phyloP scores from a whole-genome alignment of 306 rosid genomes.

The Vigna angularis region DNA sequence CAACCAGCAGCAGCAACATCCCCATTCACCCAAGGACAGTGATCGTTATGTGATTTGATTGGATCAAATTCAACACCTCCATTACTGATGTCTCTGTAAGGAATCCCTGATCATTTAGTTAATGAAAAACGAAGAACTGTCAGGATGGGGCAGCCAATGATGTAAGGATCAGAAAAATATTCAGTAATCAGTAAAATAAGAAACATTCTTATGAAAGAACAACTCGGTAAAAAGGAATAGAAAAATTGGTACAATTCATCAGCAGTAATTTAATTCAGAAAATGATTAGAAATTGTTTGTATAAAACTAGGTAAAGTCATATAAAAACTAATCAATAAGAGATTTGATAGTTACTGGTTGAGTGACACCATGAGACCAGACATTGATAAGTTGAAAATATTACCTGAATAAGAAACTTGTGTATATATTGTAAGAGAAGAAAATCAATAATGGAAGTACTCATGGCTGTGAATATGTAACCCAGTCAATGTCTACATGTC shows the following conservation, averaged over 20 bases:
- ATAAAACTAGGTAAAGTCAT: not conserved
- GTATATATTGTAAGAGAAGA: slow-evolving; percentile 3
- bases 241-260: slow-evolving; percentile 19
- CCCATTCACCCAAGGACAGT: slow-evolving; percentile 98
- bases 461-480: not conserved
- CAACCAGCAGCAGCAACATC: slow-evolving; percentile 95
- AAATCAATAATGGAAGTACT: not conserved
- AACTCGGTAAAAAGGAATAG: not conserved
- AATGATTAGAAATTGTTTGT: not conserved
- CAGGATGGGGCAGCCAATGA: slow-evolving; percentile 29
- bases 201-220: slow-evolving; percentile 10
- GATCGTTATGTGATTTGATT: slow-evolving; percentile 82
- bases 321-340: not conserved
- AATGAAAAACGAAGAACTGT: slow-evolving; percentile 21
- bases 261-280: slow-evolving; percentile 25
- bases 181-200: slow-evolving; percentile 14
- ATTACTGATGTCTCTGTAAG: slow-evolving; percentile 78
- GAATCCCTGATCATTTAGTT: slow-evolving; percentile 64
- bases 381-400: slow-evolving; percentile 4
- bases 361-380: slow-evolving; percentile 6
- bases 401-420: not conserved
- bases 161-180: slow-evolving; percentile 15
- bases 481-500: not conserved
- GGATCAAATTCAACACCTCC: slow-evolving; percentile 90
- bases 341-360: slow-evolving; percentile 7